These are phyloP conservation scores for Primulina huaijiensis DNA, from an alignment of 257 asterid species.

Conservation along the genomic window DNA sequence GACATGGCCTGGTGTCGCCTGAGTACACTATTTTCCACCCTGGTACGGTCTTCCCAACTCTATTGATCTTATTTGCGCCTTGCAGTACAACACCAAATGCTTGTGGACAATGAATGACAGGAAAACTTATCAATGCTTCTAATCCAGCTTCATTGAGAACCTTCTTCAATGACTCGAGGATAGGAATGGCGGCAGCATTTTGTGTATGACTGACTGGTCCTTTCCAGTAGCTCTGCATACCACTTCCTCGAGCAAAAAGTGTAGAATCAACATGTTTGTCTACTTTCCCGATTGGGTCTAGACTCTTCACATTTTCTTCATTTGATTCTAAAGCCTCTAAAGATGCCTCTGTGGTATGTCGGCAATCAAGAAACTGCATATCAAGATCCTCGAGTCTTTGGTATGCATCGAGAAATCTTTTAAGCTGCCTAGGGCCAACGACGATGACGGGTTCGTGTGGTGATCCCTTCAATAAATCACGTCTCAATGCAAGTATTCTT, in stretches of 20 bases:
- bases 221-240: constrained; percentile 71
- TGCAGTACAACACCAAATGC: constrained; percentile 68
- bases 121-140: constrained; percentile 65
- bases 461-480: constrained; percentile 52
- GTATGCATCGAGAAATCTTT: constrained; percentile 86
- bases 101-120: constrained; percentile 86
- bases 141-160: constrained; percentile 65
- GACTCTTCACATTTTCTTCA: constrained; percentile 28
- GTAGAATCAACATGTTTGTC: constrained; percentile 29
- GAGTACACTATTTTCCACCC: constrained; percentile 98
- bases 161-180: constrained; percentile 46
- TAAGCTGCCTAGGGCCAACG: constrained; percentile 84
- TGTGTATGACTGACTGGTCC: constrained; percentile 48
- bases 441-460: constrained; percentile 73
- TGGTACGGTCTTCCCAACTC: constrained; percentile 57
- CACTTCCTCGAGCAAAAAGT: constrained; percentile 61
- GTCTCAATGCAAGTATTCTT: constrained; percentile 78
- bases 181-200: constrained; percentile 34
- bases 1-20: constrained; percentile 97
- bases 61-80: constrained; percentile 55
- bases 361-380: constrained; percentile 88
- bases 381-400: constrained; percentile 90
- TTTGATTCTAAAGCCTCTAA: constrained; percentile 41
- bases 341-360: constrained; percentile 60
- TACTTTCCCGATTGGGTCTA: constrained; percentile 16